These are phyloP conservation scores for Flagelloscypha sp. DNA, from an alignment of 768 basidiomycete species.

Conservation along the genomic window DNA sequence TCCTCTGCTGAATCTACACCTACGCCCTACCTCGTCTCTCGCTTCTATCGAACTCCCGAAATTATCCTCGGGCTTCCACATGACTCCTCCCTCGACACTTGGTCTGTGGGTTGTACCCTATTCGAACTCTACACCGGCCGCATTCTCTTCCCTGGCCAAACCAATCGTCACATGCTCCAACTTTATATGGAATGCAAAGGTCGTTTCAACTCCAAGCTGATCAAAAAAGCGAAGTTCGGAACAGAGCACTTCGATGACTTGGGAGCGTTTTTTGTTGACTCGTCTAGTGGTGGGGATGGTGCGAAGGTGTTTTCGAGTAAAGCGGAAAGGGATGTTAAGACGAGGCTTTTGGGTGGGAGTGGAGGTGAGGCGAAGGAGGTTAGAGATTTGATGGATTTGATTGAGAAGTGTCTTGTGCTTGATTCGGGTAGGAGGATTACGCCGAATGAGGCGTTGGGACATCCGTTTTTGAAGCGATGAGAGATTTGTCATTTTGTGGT, in stretches of 20 bases:
- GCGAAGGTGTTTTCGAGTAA: no score
- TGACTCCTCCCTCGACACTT: slow-evolving; percentile 63
- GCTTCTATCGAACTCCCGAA: slow-evolving; percentile 98
- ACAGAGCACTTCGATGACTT: slow-evolving; percentile 65
- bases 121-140: slow-evolving; percentile 69
- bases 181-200: slow-evolving; percentile 76
- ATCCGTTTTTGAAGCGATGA: slow-evolving; percentile 74
- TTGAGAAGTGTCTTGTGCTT: slow-evolving; percentile 85
- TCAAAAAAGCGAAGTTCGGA: slow-evolving; percentile 65
- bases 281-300: no score
- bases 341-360: no score
- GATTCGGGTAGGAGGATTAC: slow-evolving; percentile 81
- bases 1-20: slow-evolving; percentile 96
- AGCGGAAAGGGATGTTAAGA: no score
- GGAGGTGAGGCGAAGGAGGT: no score
- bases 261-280: slow-evolving; percentile 53
- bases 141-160: slow-evolving; percentile 69
- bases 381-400: slow-evolving; percentile 87
- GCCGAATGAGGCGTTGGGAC: slow-evolving; percentile 83
- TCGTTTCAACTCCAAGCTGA: slow-evolving; percentile 57
- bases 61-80: slow-evolving; percentile 81
- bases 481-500: no score
- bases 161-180: slow-evolving; percentile 72
- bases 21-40: slow-evolving; percentile 91
- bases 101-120: slow-evolving; percentile 72